Conservation (phyloP, 805 yeast species). For the Lachancea meyersii region DNA sequence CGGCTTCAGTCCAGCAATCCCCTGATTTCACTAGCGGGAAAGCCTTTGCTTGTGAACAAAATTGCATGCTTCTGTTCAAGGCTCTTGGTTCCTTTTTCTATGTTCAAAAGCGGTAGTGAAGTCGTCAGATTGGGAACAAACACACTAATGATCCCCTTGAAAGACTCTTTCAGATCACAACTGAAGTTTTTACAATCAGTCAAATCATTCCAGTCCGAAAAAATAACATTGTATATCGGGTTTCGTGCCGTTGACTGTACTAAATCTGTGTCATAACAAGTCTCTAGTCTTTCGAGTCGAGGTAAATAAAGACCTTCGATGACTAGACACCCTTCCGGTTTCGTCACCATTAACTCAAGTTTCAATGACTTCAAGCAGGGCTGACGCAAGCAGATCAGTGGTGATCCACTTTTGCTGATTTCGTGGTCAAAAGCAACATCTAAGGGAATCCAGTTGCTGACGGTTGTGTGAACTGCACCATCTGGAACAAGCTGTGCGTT, state of each 20-base stretch:
- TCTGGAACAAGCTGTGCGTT: slow-evolving; percentile 22
- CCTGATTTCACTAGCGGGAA: background rate
- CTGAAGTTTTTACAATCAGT: slow-evolving; percentile 8
- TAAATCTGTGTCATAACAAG: slow-evolving; percentile 8
- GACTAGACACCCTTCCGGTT: slow-evolving; percentile 10
- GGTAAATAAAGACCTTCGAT: slow-evolving; percentile 24
- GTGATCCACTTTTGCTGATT: slow-evolving; percentile 6
- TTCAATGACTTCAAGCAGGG: slow-evolving; percentile 15
- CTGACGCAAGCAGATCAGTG: slow-evolving; percentile 20
- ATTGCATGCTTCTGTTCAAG: background rate
- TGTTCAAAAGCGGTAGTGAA: background rate
- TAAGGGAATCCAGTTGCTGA: slow-evolving; percentile 24
- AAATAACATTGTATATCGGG: slow-evolving; percentile 14
- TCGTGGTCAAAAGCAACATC: slow-evolving; percentile 4
- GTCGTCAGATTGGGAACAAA: background rate
- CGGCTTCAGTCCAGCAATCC: background rate
- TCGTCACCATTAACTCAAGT: slow-evolving; percentile 14
- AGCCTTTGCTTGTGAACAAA: background rate
- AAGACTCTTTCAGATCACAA: background rate
- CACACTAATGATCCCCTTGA: background rate
- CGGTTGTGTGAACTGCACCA: slow-evolving; percentile 16
- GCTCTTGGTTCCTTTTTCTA: background rate
- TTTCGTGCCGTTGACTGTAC: slow-evolving; percentile 7
- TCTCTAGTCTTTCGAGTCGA: slow-evolving; percentile 11
- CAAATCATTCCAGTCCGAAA: slow-evolving; percentile 26